Evolutionary conservation across 805 yeast species (phyloP).

Genomic region (Yarrowia sp.): DNA sequence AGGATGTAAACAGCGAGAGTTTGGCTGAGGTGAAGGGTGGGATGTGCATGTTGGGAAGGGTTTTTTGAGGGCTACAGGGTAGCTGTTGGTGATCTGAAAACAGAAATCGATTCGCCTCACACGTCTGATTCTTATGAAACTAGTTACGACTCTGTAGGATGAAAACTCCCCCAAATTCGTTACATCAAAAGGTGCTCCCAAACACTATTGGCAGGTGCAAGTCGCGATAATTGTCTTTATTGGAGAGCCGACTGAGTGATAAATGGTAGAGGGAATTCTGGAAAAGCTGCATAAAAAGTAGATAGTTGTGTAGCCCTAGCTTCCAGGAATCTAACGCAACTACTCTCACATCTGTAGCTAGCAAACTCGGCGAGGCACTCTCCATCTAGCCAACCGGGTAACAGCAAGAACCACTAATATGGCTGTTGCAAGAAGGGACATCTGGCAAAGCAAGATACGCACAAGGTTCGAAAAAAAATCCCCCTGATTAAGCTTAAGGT

Average conservation of each 20-base stretch:
- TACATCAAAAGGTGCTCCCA: not conserved
- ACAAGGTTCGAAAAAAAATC: not conserved
- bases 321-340: not conserved
- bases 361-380: not conserved
- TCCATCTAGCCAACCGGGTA: not conserved
- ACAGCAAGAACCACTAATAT: constrained; percentile 6
- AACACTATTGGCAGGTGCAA: constrained; percentile 3
- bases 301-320: not conserved
- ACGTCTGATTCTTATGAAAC: not conserved
- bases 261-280: not conserved
- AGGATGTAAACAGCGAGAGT: too few species aligned
- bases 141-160: not conserved
- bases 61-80: too few species aligned
- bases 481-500: not conserved
- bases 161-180: not conserved
- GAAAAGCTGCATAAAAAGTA: not conserved
- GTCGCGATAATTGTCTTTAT: not conserved
- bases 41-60: too few species aligned
- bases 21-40: too few species aligned
- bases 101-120: not conserved
- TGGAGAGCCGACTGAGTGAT: not conserved
- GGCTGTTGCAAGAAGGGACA: not conserved
- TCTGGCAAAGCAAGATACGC: too few species aligned
- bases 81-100: too few species aligned
- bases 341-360: not conserved